Conservation (phyloP, 1,284 basidiomycete species). For the Sparassis latifolia region DNA sequence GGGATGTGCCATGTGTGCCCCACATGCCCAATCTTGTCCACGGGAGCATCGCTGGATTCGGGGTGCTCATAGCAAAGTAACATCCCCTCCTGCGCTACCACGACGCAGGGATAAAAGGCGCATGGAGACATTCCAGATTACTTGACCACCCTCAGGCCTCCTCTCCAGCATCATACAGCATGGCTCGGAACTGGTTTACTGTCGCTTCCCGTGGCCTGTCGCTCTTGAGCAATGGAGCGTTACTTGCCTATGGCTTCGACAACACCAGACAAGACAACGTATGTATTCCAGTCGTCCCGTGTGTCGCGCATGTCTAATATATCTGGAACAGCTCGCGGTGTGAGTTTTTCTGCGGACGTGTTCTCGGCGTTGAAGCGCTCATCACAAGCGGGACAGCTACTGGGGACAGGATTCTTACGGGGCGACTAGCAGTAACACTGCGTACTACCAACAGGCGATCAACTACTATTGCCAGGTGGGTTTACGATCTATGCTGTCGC, state of each 20-base stretch:
- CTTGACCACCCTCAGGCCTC: too few relatives aligned
- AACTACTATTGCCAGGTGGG: conserved; percentile 44
- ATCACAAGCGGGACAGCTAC: conserved; percentile 20
- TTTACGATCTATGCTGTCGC: background rate
- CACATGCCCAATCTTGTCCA: too few relatives aligned
- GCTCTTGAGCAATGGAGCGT: background rate
- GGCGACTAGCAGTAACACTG: conserved; percentile 38
- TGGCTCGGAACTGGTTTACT: too few relatives aligned
- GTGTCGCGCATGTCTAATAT: background rate
- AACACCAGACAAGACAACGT: conserved; percentile 11
- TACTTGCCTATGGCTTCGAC: conserved; percentile 6
- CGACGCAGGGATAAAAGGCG: too few relatives aligned
- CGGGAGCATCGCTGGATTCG: too few relatives aligned
- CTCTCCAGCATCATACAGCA: too few relatives aligned
- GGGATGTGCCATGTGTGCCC: too few relatives aligned
- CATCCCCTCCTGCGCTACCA: too few relatives aligned
- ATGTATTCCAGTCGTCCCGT: background rate
- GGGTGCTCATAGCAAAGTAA: too few relatives aligned
- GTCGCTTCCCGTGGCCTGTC: conserved; percentile 3
- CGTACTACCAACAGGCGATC: conserved; percentile 44
- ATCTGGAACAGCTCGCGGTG: conserved; percentile 16
- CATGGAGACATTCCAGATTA: too few relatives aligned
- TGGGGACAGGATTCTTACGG: conserved; percentile 54
- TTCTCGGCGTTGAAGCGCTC: background rate
- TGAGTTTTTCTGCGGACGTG: conserved; percentile 6